Conservation (phyloP, 768 basidiomycete genomes). For the Strobilomyces confusus region DNA sequence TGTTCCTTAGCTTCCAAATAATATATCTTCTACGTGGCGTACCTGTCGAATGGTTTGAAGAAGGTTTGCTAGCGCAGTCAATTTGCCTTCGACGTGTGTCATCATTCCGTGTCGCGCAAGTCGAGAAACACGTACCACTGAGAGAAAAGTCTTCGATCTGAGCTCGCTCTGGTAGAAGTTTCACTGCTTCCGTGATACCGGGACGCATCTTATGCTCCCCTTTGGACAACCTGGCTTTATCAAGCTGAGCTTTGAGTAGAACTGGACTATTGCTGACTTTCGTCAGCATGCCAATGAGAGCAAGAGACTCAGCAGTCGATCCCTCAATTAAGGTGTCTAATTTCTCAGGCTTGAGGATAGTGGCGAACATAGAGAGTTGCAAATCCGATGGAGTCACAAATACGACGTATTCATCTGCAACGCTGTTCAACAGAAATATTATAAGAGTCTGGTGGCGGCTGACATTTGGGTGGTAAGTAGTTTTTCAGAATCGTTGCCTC, state of each 20-base stretch:
- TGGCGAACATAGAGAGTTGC: constrained; percentile 75
- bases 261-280: constrained; percentile 95
- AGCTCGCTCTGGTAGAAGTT: constrained; percentile 55
- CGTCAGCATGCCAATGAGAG: constrained; percentile 73
- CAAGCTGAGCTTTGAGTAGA: constrained; percentile 74
- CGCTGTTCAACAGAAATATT: neutral
- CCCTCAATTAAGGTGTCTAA: constrained; percentile 66
- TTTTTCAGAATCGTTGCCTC: constrained; percentile 79
- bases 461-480: constrained; percentile 90
- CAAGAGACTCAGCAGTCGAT: constrained; percentile 73
- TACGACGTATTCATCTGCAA: constrained; percentile 94
- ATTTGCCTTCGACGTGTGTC: constrained; percentile 54
- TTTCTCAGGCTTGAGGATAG: constrained; percentile 68
- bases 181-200: constrained; percentile 56
- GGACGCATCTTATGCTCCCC: constrained; percentile 41
- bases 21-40: neutral
- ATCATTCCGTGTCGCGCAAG: neutral
- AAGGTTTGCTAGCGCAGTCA: constrained; percentile 61
- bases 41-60: constrained; percentile 61
- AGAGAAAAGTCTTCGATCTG: constrained; percentile 68
- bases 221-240: constrained; percentile 49
- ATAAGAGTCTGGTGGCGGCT: constrained; percentile 21
- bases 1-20: neutral
- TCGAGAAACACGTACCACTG: constrained; percentile 56
- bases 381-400: constrained; percentile 86